phyloP scores from a whole-genome alignment of 2,329 filamentous ascomycete species.

The Immersiporthe knoxdaviesiana region DNA sequence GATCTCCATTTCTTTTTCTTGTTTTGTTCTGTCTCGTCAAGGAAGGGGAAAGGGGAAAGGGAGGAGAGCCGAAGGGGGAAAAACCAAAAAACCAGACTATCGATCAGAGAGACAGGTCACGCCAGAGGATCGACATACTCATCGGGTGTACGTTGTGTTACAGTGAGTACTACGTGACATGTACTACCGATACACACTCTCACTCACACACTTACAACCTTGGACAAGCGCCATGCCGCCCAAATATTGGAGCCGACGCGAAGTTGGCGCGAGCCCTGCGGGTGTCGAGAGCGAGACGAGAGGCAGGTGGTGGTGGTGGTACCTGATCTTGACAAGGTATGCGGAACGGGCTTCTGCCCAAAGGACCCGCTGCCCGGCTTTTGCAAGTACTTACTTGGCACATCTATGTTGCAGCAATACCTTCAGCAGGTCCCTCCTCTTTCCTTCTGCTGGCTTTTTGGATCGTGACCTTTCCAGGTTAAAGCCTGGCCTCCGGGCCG shows the following conservation, averaged over 20 bases:
- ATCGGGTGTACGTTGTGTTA: not conserved
- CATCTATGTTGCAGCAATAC: not conserved
- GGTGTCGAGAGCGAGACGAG: slow-evolving; percentile 17
- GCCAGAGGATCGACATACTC: not conserved
- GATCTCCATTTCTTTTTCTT: not conserved
- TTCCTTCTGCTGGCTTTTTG: not conserved
- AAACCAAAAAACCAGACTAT: not conserved
- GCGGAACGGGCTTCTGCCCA: not conserved
- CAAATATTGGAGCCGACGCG: slow-evolving; percentile 34
- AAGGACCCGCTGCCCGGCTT: not conserved
- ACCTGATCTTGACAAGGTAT: not conserved
- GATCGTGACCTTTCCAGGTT: not conserved
- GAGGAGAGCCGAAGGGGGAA: too few species aligned
- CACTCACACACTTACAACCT: slow-evolving; percentile 11
- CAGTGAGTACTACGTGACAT: slow-evolving; percentile 31
- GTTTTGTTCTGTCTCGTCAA: not conserved
- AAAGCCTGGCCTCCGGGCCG: not conserved
- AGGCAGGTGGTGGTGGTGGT: not conserved
- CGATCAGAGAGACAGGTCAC: not conserved
- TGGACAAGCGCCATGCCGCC: slow-evolving; percentile 38
- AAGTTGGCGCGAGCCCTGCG: slow-evolving; percentile 35
- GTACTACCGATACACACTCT: slow-evolving; percentile 14
- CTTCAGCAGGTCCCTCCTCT: not conserved
- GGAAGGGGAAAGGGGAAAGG: too few species aligned
- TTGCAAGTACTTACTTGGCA: not conserved